Base-by-base conservation (phyloP, 805 yeast genomes). In the Wickerhamomyces canadensis region DNA sequence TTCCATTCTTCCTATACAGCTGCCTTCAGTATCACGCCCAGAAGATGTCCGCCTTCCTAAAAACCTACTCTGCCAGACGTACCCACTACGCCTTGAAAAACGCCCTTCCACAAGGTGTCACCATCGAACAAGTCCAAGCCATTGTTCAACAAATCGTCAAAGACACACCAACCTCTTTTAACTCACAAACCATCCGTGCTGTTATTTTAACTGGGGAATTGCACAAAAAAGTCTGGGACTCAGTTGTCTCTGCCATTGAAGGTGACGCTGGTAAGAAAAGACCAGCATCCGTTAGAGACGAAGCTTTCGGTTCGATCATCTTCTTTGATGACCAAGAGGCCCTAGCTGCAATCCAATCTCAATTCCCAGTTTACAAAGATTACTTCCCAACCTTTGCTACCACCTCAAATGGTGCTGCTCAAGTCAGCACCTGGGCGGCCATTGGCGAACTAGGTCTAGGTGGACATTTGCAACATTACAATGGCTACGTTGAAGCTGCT, bases 401-500 rank as follows among this genome's bases (percentile, higher is more conserved):
- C 35, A 69, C 72, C 44, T 54, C 73, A 31, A 59, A 62, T 40
- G 74, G 74, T 58, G 68, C 72, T 36, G 74, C 74, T 36, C 75
- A 70, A 59, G 70, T 73, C 43, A 52, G 59, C 45, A 52, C 69
- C 15, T 73, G 79, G 79, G 57, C 72, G 29, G 71, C 71, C 19
- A 56, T 73, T 19, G 60, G 64, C 35, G 61, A 59, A 23, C 52
- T 67, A 39, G 72, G 71, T 34, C 52, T 72, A 31, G 78, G 77
- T 44, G 74, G 65, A 43, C 72, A 69, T 47, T 60, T 73, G 46
- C 79, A 73, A 57, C 78, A 73, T 56, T 74, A 66, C 65, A 70
- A 68, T 54, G 70, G 64, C 33, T 57, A 59, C 33, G 66, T 73
- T 35, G 60, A 61, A 45, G 64, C 52, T 27, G 67, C 65, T 34